Evolutionary conservation across 2,329 filamentous ascomycete species (phyloP), one percentile per base, ranked within the genome.

Genomic region (Gaeumannomyces tritici): DNA sequence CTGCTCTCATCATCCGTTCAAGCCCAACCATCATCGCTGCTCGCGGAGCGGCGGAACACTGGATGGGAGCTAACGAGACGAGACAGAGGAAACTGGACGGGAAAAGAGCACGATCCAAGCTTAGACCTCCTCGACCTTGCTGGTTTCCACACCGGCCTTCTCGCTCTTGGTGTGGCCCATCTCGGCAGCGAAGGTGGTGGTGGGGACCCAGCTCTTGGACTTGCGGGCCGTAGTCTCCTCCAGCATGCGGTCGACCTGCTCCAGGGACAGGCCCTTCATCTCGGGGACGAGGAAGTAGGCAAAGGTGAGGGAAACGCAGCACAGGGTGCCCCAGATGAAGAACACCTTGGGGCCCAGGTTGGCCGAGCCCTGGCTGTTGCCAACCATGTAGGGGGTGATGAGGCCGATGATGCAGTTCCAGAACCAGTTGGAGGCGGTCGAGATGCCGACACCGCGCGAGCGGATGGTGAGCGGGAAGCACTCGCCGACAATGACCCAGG

Each of bases 401-500:
- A 69, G 65, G 26, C 63, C 74, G 61, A 83, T 83, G 70, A 83
- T 83, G 29, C 57, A 60, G 79, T 92, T 95, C 90, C 90, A 95
- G 66, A 95, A 83, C 91, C 91, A 96, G 84, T 96, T 96, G 73
- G 88, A 91, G 65, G 91, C 89, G 11, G 92, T 96, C 55, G 91
- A 93, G 57, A 96, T 83, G 69, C 84, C 91, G 64, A 96, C 91
- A 78, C 92, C 92, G 68, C 90, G 89, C 55, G 92, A 89, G 70
- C 92, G 89, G 76, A 96, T 93, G 65, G 90, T 90, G 62, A 96
- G 85, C 63, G 91, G 91, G 85, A 89, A 96, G 76, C 95, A 89
- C 79, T 96, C 91, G 73, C 91, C 91, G 70, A 95, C 93, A 68
- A 96, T 83, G 62, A 89, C 85, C 89, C 89, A 92, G 61, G 89